A percentile compares a stretch with the other conserved stretches of the same genome.
phyloP scores from a whole-genome alignment of 1,284 basidiomycete species.

The Ceratobasidium sp. region DNA sequence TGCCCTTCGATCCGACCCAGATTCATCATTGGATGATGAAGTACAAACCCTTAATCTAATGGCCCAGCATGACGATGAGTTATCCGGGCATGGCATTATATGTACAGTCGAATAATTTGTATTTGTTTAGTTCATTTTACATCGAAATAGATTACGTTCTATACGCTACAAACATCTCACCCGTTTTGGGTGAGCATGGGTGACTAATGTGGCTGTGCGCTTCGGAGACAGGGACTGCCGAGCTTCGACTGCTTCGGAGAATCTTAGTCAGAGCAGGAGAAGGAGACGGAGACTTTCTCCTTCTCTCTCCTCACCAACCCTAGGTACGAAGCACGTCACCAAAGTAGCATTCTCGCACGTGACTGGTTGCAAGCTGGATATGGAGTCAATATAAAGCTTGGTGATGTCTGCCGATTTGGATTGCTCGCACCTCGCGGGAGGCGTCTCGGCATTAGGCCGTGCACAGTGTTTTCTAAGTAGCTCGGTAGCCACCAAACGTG shows the following conservation, averaged over 20 bases:
- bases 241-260: constrained; percentile 5
- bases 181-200: too few relatives aligned
- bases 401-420: too few relatives aligned
- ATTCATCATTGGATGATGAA: background rate
- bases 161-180: too few relatives aligned
- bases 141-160: too few relatives aligned
- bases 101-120: background rate
- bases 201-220: background rate
- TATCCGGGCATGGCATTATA: background rate
- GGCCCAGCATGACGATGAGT: background rate
- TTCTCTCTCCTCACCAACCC: background rate
- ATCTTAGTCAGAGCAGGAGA: background rate
- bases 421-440: too few relatives aligned
- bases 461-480: too few relatives aligned
- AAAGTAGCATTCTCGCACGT: too few relatives aligned
- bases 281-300: background rate
- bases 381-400: too few relatives aligned
- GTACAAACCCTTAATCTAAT: background rate
- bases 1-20: background rate
- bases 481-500: too few relatives aligned
- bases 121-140: background rate
- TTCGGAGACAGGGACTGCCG: background rate
- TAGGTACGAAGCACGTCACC: too few relatives aligned
- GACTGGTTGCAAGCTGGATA: too few relatives aligned
- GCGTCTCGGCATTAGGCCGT: too few relatives aligned